These are phyloP conservation scores for Fusarium scirpi DNA, from an alignment of 2,329 filamentous ascomycete genomes.

Conservation along the genomic window DNA sequence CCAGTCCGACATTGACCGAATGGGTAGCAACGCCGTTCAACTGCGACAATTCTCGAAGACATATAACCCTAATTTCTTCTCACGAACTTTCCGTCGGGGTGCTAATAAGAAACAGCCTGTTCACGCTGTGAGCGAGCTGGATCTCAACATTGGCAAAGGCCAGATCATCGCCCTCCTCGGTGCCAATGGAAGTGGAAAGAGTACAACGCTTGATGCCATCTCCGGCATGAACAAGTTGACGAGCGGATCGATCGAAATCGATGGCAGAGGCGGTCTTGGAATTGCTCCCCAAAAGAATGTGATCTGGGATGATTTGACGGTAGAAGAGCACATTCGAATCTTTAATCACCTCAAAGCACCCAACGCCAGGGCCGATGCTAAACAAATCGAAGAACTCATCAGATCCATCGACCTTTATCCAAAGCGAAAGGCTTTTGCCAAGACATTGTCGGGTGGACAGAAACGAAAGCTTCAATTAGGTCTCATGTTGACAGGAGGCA, in stretches of 20 bases:
- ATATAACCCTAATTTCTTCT: conserved; percentile 75
- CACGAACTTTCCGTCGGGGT: conserved; percentile 62
- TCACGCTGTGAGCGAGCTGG: conserved; percentile 81
- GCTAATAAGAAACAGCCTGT: conserved; percentile 68
- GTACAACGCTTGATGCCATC: conserved; percentile 88
- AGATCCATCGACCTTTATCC: conserved; percentile 77
- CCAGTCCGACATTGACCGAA: conserved; percentile 41
- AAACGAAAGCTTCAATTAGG: conserved; percentile 92
- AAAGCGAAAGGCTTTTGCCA: conserved; percentile 78
- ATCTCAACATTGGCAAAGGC: conserved; percentile 77
- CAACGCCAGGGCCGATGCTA: conserved; percentile 64
- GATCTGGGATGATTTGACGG: conserved; percentile 88
- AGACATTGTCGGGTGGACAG: conserved; percentile 88
- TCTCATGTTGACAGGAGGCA: conserved; percentile 95
- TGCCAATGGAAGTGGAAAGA: conserved; percentile 91
- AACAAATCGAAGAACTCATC: conserved; percentile 73
- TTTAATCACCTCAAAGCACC: conserved; percentile 86
- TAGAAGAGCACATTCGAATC: conserved; percentile 84
- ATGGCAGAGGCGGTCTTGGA: conserved; percentile 82
- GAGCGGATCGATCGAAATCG: conserved; percentile 80
- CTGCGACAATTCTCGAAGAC: conserved; percentile 81
- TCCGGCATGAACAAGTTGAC: conserved; percentile 84
- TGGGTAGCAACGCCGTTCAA: conserved; percentile 69
- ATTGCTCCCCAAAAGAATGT: conserved; percentile 95
- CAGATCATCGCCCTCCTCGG: conserved; percentile 89